Base-by-base conservation (phyloP, 148 eudicot species). In the Euryodendron excelsum region DNA sequence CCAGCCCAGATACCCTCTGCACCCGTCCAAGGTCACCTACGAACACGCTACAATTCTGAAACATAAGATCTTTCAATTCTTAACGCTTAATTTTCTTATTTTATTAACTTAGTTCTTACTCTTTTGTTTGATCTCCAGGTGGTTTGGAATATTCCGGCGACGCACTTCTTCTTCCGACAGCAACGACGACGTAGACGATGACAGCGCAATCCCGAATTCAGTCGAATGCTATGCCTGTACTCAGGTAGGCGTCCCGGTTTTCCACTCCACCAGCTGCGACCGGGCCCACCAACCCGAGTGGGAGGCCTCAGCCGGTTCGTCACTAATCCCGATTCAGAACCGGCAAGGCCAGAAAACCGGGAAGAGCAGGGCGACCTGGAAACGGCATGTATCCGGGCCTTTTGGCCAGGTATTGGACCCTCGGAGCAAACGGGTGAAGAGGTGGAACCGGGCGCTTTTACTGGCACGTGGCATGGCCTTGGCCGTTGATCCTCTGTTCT, bases 181-280 rank as follows among this genome's bases (percentile, higher is more conserved):
- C 83, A 63, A 60, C 70, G 78, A 55, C 47, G 72, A 53, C 56
- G 5, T 9, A 63, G 86, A 80, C 4, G 84, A 81, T 4, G 75
- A 36, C 56, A 78, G 27, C 60, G 74, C 80, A 1, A 44, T 64
- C 28, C 50, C 78, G 1, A 58, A 66, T 63, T 53, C 87, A 9
- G 72, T 77, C 10, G 97, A 95, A 72, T 95, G 98, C 76, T 87
- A 95, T 77, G 97, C 96, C 11, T 95, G 98, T 65, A 94, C 98
- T 0, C 97, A 89, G 44, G 94, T 88, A 0, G 98, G 98, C 8
- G 84, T 91, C 8, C 98, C 98, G 1, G 93, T 65, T 0, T 95
- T 95, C 82, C 98, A 95, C 86, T 95, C 98, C 59, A 93, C 96
- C 2, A 83, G 89, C 70, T 95, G 98, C 67, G 94, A 91, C 81